These are phyloP conservation scores for Aspergillus brunneoviolaceus DNA, from an alignment of 2,329 filamentous ascomycete genomes.

Conservation along the genomic window DNA sequence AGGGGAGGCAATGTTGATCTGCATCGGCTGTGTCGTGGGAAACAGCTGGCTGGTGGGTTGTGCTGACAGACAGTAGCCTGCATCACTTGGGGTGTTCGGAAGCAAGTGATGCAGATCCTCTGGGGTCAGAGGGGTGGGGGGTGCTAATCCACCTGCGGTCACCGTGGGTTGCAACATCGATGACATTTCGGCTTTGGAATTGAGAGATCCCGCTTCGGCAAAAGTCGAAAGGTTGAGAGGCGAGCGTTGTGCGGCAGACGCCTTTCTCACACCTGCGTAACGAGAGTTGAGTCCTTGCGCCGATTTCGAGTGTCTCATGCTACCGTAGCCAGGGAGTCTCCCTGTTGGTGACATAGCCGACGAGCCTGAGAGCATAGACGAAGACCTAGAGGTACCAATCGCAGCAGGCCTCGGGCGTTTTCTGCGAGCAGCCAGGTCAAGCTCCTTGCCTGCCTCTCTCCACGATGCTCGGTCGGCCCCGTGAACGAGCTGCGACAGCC, in stretches of 20 bases:
- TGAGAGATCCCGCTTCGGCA: constrained; percentile 42
- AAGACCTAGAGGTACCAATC: constrained; percentile 44
- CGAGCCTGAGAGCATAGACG: constrained; percentile 38
- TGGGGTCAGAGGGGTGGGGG: constrained; percentile 46
- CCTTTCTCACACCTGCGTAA: constrained; percentile 49
- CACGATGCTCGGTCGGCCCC: constrained; percentile 29
- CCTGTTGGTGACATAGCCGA: constrained; percentile 45
- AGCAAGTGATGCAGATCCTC: constrained; percentile 44
- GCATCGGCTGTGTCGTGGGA: constrained; percentile 41
- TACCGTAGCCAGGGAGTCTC: constrained; percentile 34
- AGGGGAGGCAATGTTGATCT: constrained; percentile 45
- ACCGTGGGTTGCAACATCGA: constrained; percentile 35
- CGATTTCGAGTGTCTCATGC: constrained; percentile 48
- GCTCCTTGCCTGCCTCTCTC: constrained; percentile 41
- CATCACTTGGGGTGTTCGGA: constrained; percentile 40
- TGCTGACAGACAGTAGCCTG: constrained; percentile 37
- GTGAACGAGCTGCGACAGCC: constrained; percentile 27
- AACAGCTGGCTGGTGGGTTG: constrained; percentile 37
- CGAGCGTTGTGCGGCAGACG: constrained; percentile 47
- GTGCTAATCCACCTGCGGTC: constrained; percentile 38
- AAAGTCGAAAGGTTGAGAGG: constrained; percentile 48
- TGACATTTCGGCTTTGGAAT: constrained; percentile 35
- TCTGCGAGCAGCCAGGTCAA: constrained; percentile 48
- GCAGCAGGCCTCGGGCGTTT: constrained; percentile 49
- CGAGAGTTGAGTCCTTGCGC: constrained; percentile 45